phyloP scores from a whole-genome alignment of 2,329 filamentous ascomycete genomes.

The Hymenoscyphus linearis region DNA sequence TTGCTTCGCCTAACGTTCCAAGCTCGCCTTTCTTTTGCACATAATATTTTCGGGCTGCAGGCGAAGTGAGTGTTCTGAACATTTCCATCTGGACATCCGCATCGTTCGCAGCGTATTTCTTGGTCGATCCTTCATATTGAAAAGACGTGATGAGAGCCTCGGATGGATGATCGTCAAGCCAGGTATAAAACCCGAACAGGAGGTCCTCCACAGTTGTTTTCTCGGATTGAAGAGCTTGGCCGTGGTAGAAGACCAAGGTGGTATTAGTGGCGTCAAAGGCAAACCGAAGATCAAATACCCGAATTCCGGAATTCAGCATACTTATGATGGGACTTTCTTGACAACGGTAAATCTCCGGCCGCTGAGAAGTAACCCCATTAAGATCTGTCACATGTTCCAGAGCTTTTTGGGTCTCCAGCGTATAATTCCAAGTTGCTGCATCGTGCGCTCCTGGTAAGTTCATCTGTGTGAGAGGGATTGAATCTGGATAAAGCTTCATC shows the following conservation, averaged over 20 bases:
- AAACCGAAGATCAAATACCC: conserved; percentile 47
- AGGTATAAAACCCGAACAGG: conserved; percentile 43
- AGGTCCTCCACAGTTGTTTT: conserved; percentile 40
- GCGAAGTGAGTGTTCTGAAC: conserved; percentile 35
- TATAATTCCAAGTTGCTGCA: conserved; percentile 47
- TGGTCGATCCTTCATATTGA: conserved; percentile 40
- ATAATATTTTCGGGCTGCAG: conserved; percentile 37
- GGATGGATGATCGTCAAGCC: conserved; percentile 41
- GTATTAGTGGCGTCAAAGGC: conserved; percentile 42
- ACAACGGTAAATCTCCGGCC: conserved; percentile 37
- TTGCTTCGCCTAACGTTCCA: conserved; percentile 62
- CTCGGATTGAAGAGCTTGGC: conserved; percentile 39
- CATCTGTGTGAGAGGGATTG: conserved; percentile 39
- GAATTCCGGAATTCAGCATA: conserved; percentile 42
- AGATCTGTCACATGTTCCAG: conserved; percentile 38
- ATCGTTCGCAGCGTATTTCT: conserved; percentile 31
- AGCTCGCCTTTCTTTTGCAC: conserved; percentile 34
- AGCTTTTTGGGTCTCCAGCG: conserved; percentile 36
- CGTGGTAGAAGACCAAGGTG: conserved; percentile 45
- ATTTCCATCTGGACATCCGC: conserved; percentile 35
- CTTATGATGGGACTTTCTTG: conserved; percentile 36
- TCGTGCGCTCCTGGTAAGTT: conserved; percentile 49
- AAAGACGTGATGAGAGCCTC: conserved; percentile 44
- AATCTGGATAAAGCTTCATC: conserved; percentile 42
- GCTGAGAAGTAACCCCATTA: conserved; percentile 29